phyloP scores from a whole-genome alignment of 2,329 filamentous ascomycete species.

The Fusarium nodosum region DNA sequence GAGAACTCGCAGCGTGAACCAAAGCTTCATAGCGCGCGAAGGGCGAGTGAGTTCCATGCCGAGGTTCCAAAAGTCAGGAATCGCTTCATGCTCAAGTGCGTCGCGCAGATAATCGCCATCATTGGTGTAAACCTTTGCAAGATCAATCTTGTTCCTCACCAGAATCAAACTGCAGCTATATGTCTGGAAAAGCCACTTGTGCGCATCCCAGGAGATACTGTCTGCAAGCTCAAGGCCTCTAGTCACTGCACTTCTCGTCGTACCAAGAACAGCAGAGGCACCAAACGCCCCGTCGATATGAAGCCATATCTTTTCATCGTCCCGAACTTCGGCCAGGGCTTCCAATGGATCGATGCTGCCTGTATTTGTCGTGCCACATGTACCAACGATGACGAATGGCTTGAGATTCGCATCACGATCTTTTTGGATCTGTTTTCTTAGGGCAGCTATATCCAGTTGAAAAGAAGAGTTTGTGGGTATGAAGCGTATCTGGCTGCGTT shows the following conservation, averaged over 20 bases:
- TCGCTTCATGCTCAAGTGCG: constrained; percentile 22
- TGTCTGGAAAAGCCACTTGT: constrained; percentile 26
- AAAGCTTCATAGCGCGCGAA: constrained; percentile 16
- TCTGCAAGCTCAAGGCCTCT: constrained; percentile 16
- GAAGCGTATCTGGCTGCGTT: neutral
- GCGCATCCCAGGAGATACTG: constrained; percentile 29
- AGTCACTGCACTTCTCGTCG: neutral
- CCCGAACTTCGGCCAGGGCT: neutral
- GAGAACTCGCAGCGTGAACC: constrained; percentile 22
- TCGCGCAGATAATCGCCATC: constrained; percentile 26
- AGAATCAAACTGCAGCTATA: constrained; percentile 26
- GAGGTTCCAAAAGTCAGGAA: constrained; percentile 29
- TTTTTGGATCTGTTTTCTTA: constrained; percentile 1
- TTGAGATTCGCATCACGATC: constrained; percentile 7
- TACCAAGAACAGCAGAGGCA: constrained; percentile 7
- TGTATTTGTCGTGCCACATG: constrained; percentile 25
- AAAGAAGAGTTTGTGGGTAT: neutral
- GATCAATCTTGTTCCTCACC: neutral
- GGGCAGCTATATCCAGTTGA: neutral
- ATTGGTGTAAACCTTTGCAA: constrained; percentile 17
- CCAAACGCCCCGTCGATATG: constrained; percentile 26
- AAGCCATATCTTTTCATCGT: constrained; percentile 21
- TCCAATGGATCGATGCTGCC: constrained; percentile 11
- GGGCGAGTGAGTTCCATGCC: constrained; percentile 21
- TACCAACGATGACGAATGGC: constrained; percentile 14